Evolutionary conservation across 2,329 filamentous ascomycete species (phyloP).

Genomic region (Fusarium begoniae): DNA sequence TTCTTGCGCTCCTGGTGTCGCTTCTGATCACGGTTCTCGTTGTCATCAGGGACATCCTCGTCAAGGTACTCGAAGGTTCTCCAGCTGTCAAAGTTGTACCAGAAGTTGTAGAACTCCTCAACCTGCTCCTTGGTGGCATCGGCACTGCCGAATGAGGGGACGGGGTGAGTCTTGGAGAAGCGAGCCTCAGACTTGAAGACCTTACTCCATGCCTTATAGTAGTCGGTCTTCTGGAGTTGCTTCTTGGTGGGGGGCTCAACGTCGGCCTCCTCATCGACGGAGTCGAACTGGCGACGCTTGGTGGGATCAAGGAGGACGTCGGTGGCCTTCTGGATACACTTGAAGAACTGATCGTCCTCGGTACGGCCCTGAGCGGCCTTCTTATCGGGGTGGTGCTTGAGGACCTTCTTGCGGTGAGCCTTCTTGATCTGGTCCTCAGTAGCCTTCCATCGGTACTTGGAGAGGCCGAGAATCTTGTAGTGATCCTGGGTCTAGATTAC

Average conservation of each 20-base stretch:
- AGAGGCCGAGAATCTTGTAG: constrained; percentile 93
- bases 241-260: constrained; percentile 95
- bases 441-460: constrained; percentile 90
- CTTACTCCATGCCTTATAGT: constrained; percentile 91
- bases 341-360: constrained; percentile 99
- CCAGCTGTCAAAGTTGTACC: constrained; percentile 99
- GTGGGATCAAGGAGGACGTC: constrained; percentile 92
- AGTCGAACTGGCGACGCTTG: constrained; percentile 95
- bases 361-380: constrained; percentile 87
- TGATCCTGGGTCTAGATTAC: constrained; percentile 83
- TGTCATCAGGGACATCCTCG: constrained; percentile 98
- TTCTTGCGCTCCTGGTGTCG: constrained; percentile 99
- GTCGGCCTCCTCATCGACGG: constrained; percentile 92
- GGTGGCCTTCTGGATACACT: constrained; percentile 98
- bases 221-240: constrained; percentile 84
- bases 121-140: constrained; percentile 89
- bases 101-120: constrained; percentile 98
- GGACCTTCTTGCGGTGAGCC: constrained; percentile 98
- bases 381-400: constrained; percentile 99
- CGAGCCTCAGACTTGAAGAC: constrained; percentile 93
- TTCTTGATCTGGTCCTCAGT: constrained; percentile 99
- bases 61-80: constrained; percentile 97
- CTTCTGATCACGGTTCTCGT: constrained; percentile 99
- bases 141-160: constrained; percentile 85
- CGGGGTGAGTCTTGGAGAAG: constrained; percentile 91